Evolutionary conservation across 305 asterid species (phyloP).

Genomic region (Euphrasia arctica): DNA sequence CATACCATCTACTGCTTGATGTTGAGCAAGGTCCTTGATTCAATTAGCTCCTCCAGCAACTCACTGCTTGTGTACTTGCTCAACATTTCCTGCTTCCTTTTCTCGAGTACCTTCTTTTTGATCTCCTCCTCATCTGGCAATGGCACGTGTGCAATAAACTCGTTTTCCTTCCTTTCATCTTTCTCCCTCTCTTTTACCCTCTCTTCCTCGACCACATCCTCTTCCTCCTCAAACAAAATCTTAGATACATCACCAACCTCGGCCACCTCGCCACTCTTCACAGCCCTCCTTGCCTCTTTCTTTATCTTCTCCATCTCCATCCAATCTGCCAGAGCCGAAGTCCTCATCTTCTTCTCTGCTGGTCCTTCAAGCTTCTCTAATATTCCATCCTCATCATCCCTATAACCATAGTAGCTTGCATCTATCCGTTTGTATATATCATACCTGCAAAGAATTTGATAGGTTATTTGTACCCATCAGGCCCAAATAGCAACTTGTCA

Average conservation of each 20-base stretch:
- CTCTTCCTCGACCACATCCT: slow-evolving; percentile 91
- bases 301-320: slow-evolving; percentile 77
- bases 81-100: slow-evolving; percentile 85
- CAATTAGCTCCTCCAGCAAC: slow-evolving; percentile 65
- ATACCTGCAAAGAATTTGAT: slow-evolving; percentile 50
- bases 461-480: slow-evolving; percentile 14
- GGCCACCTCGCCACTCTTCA: slow-evolving; percentile 90
- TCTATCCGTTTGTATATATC: slow-evolving; percentile 94
- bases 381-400: slow-evolving; percentile 97
- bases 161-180: slow-evolving; percentile 63
- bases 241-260: slow-evolving; percentile 72
- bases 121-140: slow-evolving; percentile 93
- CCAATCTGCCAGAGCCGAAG: slow-evolving; percentile 75
- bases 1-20: slow-evolving; percentile 53
- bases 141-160: slow-evolving; percentile 92
- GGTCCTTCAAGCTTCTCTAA: slow-evolving; percentile 78
- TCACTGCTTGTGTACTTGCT: slow-evolving; percentile 74
- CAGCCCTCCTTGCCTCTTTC: slow-evolving; percentile 86
- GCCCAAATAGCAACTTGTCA: neutral
- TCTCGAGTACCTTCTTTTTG: slow-evolving; percentile 80
- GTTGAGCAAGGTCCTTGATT: slow-evolving; percentile 79
- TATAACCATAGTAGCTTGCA: slow-evolving; percentile 93
- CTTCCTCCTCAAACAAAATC: slow-evolving; percentile 88
- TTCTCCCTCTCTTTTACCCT: slow-evolving; percentile 51
- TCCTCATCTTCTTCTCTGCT: slow-evolving; percentile 73